Base-by-base conservation (phyloP, 208 protist species). In the Trichomonas vaginalis region DNA sequence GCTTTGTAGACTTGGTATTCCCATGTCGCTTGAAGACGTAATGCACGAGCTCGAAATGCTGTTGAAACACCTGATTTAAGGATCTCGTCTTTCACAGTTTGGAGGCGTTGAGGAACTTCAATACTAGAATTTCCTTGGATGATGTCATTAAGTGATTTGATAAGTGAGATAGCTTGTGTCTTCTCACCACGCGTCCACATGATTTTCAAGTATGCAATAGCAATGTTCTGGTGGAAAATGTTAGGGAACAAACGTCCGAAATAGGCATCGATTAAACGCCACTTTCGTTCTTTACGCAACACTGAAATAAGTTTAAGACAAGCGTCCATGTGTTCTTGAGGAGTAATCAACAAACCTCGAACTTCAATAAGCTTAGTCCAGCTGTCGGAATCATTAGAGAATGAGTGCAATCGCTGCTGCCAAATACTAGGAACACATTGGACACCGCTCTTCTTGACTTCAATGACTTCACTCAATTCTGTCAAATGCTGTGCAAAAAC, bases 401-500 rank as follows among this genome's bases (percentile, higher is more conserved):
- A 92, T 9, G 15, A 48, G 14, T 92, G 23, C 6, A 92, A 51
- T 56, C 86, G 4, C 17, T 92, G 17, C 45, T 92, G 86, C 86
- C 86, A 92, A 17, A 51, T 92, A 35, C 15, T 17, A 39, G 86
- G 86, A 39, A 45, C 45, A 37, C 14, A 35, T 39, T 92, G 86
- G 3, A 92, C 8, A 39, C 45, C 45, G 12, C 15, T 83, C 45
- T 48, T 42, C 51, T 47, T 92, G 40, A 92, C 37, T 51, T 48
- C 15, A 39, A 92, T 23, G 8, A 42, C 86, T 92, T 92, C 86
- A 51, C 45, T 48, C 8, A 92, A 27, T 92, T 92, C 86, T 48
- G 46, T 92, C 10, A 92, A 32, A 92, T 92, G 86, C 32, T 92
- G 86, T 56, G 86, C 86, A 47, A 92, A 92, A 92, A 92, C 86